phyloP scores from a whole-genome alignment of 2,329 filamentous ascomycete species.

The Cordyceps militaris region DNA sequence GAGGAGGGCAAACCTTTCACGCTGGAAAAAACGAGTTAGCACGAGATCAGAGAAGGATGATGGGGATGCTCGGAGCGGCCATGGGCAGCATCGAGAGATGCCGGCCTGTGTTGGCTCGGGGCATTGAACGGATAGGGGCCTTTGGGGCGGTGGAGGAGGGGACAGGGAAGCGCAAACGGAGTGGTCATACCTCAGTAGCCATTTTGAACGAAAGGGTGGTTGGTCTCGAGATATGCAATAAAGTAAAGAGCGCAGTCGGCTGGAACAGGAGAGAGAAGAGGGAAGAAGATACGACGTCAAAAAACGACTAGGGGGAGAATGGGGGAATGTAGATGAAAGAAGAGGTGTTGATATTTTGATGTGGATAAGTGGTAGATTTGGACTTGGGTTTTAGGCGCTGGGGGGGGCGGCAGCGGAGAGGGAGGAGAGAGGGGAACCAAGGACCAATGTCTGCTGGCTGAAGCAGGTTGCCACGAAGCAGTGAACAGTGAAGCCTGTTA shows the following conservation, averaged over 20 bases:
- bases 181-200: constrained; percentile 54
- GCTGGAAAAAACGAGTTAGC: constrained; percentile 33
- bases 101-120: background rate
- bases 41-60: background rate
- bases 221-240: constrained; percentile 14
- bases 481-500: too few species aligned
- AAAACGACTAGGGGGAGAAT: constrained; percentile 18
- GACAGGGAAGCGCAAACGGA: constrained; percentile 14
- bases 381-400: constrained; percentile 16
- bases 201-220: constrained; percentile 34
- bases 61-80: background rate
- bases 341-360: constrained; percentile 26
- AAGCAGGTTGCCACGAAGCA: background rate
- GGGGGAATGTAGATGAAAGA: constrained; percentile 22
- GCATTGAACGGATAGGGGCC: constrained; percentile 1
- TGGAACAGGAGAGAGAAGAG: constrained; percentile 8
- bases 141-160: constrained; percentile 1
- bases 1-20: constrained; percentile 55
- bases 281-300: constrained; percentile 15
- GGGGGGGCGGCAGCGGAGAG: constrained; percentile 6
- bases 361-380: constrained; percentile 20
- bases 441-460: background rate
- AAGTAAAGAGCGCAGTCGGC: constrained; percentile 7
- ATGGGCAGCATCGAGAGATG: background rate
- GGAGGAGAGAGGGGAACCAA: constrained; percentile 14